Conservation (phyloP, 2,329 filamentous ascomycete species). For the Balansia obtecta region DNA sequence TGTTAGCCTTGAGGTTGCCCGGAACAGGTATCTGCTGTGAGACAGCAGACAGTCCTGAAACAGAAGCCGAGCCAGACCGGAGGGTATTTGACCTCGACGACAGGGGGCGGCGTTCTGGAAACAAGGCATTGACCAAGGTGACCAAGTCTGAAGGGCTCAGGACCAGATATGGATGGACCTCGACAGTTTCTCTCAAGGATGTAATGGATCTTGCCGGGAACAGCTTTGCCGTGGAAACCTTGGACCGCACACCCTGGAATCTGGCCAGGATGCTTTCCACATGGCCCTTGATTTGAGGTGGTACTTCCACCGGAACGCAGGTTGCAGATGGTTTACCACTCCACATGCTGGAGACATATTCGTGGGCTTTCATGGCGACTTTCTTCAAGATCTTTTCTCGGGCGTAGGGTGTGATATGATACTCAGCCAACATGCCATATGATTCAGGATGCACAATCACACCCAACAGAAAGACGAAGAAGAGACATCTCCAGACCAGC, state of each 20-base stretch:
- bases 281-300: slow-evolving; percentile 51
- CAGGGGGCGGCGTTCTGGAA: slow-evolving; percentile 58
- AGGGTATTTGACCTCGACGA: slow-evolving; percentile 50
- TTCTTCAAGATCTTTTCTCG: slow-evolving; percentile 71
- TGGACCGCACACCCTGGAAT: slow-evolving; percentile 42
- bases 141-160: slow-evolving; percentile 68
- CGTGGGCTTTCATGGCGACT: slow-evolving; percentile 68
- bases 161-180: slow-evolving; percentile 70
- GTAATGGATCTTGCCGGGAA: slow-evolving; percentile 61
- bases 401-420: slow-evolving; percentile 84
- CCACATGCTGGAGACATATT: slow-evolving; percentile 69
- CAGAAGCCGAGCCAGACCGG: slow-evolving; percentile 54
- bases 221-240: slow-evolving; percentile 42
- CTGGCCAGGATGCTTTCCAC: slow-evolving; percentile 59
- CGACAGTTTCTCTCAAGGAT: slow-evolving; percentile 61
- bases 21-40: slow-evolving; percentile 57
- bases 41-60: slow-evolving; percentile 53
- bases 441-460: slow-evolving; percentile 83
- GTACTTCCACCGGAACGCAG: slow-evolving; percentile 31
- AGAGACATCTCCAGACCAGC: slow-evolving; percentile 84
- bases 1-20: slow-evolving; percentile 23
- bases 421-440: slow-evolving; percentile 67
- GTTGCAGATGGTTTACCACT: slow-evolving; percentile 51
- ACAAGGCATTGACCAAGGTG: slow-evolving; percentile 71
- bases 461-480: slow-evolving; percentile 73